Percentiles rank a stretch among this genome's conserved stretches.
These are phyloP conservation scores for Pyronema domesticum DNA, from an alignment of 495 filamentous ascomycete genomes.

Conservation along the genomic window DNA sequence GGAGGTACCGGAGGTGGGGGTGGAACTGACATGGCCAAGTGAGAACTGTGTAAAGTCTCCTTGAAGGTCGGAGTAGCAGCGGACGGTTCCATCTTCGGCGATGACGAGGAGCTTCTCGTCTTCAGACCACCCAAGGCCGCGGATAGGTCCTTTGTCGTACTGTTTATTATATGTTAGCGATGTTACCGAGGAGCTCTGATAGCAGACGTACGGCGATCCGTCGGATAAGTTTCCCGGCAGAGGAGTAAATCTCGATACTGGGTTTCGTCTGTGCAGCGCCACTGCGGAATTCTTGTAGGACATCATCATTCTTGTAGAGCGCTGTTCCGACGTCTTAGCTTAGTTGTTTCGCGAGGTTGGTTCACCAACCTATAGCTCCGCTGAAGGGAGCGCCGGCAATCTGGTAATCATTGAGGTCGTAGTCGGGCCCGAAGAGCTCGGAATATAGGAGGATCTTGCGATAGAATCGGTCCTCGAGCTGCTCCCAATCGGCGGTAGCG, in stretches of 20 bases:
- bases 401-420: conserved; percentile 89
- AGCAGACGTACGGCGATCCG: conserved; percentile 39
- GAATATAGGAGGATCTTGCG: conserved; percentile 85
- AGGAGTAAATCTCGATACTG: conserved; percentile 87
- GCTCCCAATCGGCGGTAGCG: conserved; percentile 86
- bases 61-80: conserved; percentile 80
- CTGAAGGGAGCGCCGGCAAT: conserved; percentile 86
- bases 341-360: not conserved
- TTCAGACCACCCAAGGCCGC: conserved; percentile 89
- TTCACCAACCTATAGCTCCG: conserved; percentile 38
- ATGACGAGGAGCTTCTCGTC: conserved; percentile 85
- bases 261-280: conserved; percentile 55
- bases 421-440: conserved; percentile 71
- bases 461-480: conserved; percentile 79
- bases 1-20: too few relatives aligned
- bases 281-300: conserved; percentile 51
- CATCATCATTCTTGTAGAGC: conserved; percentile 71
- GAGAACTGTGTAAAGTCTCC: conserved; percentile 91
- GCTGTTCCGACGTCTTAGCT: conserved; percentile 33
- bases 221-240: conserved; percentile 65
- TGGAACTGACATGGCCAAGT: conserved; percentile 52
- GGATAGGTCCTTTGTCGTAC: conserved; percentile 85
- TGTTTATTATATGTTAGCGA: conserved; percentile 26
- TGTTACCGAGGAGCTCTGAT: too few relatives aligned
- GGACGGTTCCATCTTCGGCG: conserved; percentile 73